Evolutionary conservation across 306 rosid species (phyloP), one percentile per base, ranked within the genome.

Genomic region (Trifolium fragiferum): DNA sequence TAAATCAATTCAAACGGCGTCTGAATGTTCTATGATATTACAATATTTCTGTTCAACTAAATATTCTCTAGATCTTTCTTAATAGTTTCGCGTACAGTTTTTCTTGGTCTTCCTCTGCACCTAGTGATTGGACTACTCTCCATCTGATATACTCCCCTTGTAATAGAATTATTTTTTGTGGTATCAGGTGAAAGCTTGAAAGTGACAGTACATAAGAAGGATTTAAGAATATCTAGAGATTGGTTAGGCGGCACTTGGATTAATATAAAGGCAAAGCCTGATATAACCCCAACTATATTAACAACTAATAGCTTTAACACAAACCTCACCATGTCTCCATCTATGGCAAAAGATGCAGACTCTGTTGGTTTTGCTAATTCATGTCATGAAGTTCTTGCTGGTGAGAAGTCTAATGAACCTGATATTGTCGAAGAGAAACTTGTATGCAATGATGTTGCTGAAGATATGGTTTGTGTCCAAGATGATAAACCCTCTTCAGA

Each of bases 161-260:
- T 71, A n/a, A 61, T 62, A 14, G 19, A 54, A 15, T 21, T 47
- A 27, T 15, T 72, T 15, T 72, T 82, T 61, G 57, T 46, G 74
- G 64, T 83, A 59, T 80, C 74, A 94, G 99, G 96, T 75, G 99
- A 94, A 87, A 81, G 89, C 86, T 78, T 87, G 69, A 77, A 79
- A 15, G 78, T 85, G 90, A 87, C 73, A 68, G 47, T 90, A 44
- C 77, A 58, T 78, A 88, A 73, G 81, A 88, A 84, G 82, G 92
- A 92, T 81, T 81, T 94, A 27, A 85, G 99, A 90, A 73, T 81
- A 78, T 92, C 99, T 23, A 73, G 89, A 82, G 99, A 94, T 76
- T 94, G 99, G 99, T 85, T 81, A 46, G 92, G 90, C n/a, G 92
- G 87, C 81, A 70, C 44, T 50, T 94, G 99, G 99, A 55, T 89